A percentile compares a stretch with the other conserved stretches of the same genome.
Conservation (phyloP, 495 filamentous ascomycete species). For the Penicillium roqueforti region DNA sequence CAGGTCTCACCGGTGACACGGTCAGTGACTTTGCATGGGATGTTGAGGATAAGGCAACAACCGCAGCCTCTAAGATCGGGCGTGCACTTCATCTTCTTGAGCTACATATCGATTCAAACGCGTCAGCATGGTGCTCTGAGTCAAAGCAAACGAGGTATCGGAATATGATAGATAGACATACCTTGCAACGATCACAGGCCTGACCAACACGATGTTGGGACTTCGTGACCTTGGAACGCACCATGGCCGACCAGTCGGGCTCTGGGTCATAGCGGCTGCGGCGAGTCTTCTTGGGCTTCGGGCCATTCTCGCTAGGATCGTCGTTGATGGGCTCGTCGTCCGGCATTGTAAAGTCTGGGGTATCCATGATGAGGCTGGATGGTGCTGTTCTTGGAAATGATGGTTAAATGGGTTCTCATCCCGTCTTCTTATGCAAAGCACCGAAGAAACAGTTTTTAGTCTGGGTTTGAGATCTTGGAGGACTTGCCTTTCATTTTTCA, state of each 20-base stretch:
- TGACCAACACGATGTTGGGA: constrained; percentile 46
- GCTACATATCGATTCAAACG: constrained; percentile 38
- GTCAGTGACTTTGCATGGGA: constrained; percentile 77
- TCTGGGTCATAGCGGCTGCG: constrained; percentile 10
- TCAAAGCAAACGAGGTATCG: background rate
- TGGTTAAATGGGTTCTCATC: background rate
- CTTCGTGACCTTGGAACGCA: constrained; percentile 1
- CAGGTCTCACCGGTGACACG: constrained; percentile 79
- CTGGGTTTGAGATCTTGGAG: background rate
- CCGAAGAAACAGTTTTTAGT: background rate
- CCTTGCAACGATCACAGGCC: constrained; percentile 90
- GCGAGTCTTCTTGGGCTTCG: constrained; percentile 4
- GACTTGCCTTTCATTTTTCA: background rate
- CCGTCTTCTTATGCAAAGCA: constrained; percentile 5
- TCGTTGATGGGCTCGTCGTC: background rate
- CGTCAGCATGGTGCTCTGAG: background rate
- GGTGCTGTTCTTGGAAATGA: background rate
- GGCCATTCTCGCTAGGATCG: background rate
- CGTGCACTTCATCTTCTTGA: constrained; percentile 84
- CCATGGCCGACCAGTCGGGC: constrained; percentile 10
- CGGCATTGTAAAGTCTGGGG: background rate
- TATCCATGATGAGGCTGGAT: background rate
- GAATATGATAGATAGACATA: constrained; percentile 32
- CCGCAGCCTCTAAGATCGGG: constrained; percentile 66
- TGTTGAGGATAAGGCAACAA: constrained; percentile 65